These are phyloP conservation scores for Sugiyamaella xylanicola DNA, from an alignment of 1,139 yeast species.

Conservation along the genomic window DNA sequence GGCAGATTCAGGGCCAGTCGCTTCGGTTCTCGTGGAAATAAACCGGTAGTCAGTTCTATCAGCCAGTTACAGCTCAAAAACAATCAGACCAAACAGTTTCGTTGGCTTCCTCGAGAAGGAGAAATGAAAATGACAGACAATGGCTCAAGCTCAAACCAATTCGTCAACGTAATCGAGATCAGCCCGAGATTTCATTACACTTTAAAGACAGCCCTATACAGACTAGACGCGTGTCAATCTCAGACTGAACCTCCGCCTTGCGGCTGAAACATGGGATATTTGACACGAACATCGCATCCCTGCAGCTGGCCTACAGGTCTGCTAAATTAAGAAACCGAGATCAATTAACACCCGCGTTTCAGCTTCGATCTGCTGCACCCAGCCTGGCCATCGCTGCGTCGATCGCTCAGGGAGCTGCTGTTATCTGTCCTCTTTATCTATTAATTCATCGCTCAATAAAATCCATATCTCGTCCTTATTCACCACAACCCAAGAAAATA, in stretches of 20 bases:
- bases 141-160: constrained; percentile 2
- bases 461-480: no score
- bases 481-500: no score
- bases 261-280: background rate
- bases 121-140: background rate
- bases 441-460: no score
- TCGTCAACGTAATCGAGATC: background rate
- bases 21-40: no score
- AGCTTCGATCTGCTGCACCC: background rate
- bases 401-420: constrained; percentile 1
- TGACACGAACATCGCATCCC: background rate
- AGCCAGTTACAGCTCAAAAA: no score
- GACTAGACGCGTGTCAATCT: background rate
- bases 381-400: background rate
- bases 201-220: background rate
- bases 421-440: no score
- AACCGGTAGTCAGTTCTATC: no score
- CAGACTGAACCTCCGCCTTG: background rate
- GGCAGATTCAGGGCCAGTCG: no score
- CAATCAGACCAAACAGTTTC: no score
- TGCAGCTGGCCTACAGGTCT: background rate
- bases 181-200: background rate
- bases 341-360: background rate
- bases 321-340: background rate
- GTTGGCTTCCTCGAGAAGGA: no score